A percentile compares a stretch with the other conserved stretches of the same genome.
These are phyloP conservation scores for Sugiyamaella paludigena DNA, from an alignment of 1,139 yeast species.

Conservation along the genomic window DNA sequence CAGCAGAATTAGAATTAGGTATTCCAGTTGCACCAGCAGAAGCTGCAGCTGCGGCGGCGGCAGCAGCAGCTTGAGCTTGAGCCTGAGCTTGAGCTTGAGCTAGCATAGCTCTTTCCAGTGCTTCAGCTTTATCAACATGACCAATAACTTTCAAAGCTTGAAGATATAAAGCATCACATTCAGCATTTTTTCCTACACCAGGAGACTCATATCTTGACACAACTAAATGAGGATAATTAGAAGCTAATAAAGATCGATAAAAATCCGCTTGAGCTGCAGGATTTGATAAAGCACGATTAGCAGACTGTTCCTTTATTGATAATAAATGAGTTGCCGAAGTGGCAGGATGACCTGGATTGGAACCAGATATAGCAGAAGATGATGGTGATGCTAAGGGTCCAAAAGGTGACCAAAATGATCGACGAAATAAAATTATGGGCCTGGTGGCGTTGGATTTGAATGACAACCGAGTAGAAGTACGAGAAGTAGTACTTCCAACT, in stretches of 20 bases:
- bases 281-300: constrained; percentile 69
- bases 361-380: background rate
- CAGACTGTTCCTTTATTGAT: constrained; percentile 61
- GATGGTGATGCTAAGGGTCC: background rate
- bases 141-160: constrained; percentile 81
- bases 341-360: background rate
- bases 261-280: constrained; percentile 77
- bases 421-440: background rate
- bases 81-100: constrained; percentile 17
- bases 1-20: background rate
- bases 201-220: constrained; percentile 89
- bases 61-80: constrained; percentile 21
- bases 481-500: background rate
- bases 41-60: constrained; percentile 28
- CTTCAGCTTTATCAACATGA: constrained; percentile 72
- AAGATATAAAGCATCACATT: constrained; percentile 71
- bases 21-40: constrained; percentile 27
- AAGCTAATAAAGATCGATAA: constrained; percentile 64
- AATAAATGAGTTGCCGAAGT: constrained; percentile 15
- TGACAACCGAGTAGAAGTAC: background rate
- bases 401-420: constrained; percentile 10
- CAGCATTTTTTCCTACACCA: constrained; percentile 77
- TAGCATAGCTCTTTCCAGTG: constrained; percentile 34
- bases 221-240: constrained; percentile 90
- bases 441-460: background rate